Percentiles rank a stretch among this genome's conserved stretches.
These are phyloP conservation scores for Microdochium trichocladiopsis DNA, from an alignment of 2,329 filamentous ascomycete genomes.

Conservation along the genomic window DNA sequence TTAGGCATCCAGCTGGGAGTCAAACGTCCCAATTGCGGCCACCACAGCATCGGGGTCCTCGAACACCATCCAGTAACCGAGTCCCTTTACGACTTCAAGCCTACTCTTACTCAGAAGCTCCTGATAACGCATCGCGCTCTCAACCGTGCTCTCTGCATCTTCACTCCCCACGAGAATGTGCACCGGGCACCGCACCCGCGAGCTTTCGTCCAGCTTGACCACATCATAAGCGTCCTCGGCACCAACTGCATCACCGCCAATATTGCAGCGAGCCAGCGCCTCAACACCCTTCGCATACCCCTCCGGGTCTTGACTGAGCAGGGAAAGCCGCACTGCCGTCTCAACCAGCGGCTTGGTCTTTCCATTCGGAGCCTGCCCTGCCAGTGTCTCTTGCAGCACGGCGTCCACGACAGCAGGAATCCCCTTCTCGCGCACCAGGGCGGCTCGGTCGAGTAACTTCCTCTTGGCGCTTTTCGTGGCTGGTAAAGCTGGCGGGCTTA, in stretches of 20 bases:
- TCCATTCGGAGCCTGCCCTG: not conserved
- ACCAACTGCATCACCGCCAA: too few relatives aligned
- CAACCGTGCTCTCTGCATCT: not conserved
- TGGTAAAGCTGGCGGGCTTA: conserved; percentile 39
- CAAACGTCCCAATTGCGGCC: not conserved
- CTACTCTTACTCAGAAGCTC: not conserved
- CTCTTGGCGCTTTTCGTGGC: not conserved
- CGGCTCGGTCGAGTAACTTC: not conserved
- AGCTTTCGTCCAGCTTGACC: not conserved
- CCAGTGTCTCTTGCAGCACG: not conserved
- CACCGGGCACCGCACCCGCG: not conserved
- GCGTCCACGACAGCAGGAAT: not conserved
- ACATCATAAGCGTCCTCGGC: too few relatives aligned
- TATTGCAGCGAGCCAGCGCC: not conserved
- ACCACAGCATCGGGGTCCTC: not conserved
- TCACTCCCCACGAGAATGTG: not conserved
- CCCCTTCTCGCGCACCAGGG: not conserved
- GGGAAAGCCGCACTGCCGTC: not conserved
- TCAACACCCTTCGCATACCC: not conserved
- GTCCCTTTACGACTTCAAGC: not conserved
- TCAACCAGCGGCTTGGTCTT: not conserved
- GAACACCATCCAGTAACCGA: not conserved
- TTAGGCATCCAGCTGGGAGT: too few relatives aligned
- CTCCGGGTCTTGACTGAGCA: not conserved
- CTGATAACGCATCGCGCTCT: not conserved